Base-by-base conservation (phyloP, 192 early-diverging fungal species). In the Podila epigama region DNA sequence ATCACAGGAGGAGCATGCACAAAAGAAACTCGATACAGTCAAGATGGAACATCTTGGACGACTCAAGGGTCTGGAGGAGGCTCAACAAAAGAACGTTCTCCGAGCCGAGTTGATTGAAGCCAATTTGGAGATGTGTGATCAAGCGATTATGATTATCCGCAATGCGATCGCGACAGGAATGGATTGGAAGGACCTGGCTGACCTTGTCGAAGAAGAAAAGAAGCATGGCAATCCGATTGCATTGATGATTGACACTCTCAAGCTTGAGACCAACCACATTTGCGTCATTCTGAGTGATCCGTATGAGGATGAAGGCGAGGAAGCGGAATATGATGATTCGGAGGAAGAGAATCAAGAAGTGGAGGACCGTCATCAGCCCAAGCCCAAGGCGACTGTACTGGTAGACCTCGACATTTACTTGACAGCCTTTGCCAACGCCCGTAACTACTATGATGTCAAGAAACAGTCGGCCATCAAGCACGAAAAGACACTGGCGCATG, bases 151-250 rank as follows among this genome's bases (percentile, higher is more conserved):
- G 63, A 91, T 96, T 44, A 91, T 97, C 64, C 88, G 96, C 33
- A 89, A 90, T 69, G 96, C 94, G 31, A 88, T 98, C 8, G 94
- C 94, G 8, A 88, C 88, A 27, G 93, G 95, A 5, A 96, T 98
- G 92, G 97, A 98, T 77, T 99, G 98, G 98, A 84, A 86, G 60
- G 98, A 99, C 77, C 82, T 99, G 7, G 92, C 91, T 53, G 91
- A 96, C 59, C 81, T 97, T 34, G 89, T 99, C 3, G 80, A 84
- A 32, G 93, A 96, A 34, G 95, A 98, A 69, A 86, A 87, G 73
- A 88, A 82, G 22, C 81, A 84, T 27, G 89, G 88, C 3, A 96
- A 95, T 55, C 90, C 92, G 0, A 87, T 98, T 37, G 98, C 98
- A 4, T 61, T 83, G 28, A 84, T 91, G 52, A 94, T 99, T 37